These are phyloP conservation scores for Triadica sebifera DNA, from an alignment of 345 rosid species.

Conservation along the genomic window DNA sequence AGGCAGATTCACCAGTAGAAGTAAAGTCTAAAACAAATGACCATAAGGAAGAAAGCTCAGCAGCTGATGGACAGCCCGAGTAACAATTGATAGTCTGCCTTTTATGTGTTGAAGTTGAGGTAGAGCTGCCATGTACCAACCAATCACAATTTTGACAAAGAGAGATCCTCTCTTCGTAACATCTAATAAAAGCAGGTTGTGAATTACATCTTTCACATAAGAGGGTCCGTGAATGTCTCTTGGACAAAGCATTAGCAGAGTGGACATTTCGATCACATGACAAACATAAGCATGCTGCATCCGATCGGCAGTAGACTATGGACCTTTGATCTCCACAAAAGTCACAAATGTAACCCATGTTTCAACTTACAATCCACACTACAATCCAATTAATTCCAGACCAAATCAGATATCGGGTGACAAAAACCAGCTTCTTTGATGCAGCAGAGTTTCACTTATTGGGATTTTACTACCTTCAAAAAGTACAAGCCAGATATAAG, in stretches of 20 bases:
- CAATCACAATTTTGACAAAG: slow-evolving; percentile 99
- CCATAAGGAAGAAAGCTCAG: slow-evolving; percentile 90
- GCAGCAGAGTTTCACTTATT: slow-evolving; percentile 4
- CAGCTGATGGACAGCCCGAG: slow-evolving; percentile 89
- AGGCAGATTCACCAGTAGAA: slow-evolving; percentile 50
- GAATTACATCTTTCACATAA: slow-evolving; percentile 86
- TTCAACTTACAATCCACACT: slow-evolving; percentile 7
- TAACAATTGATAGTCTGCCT: slow-evolving; percentile 76
- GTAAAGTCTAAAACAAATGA: slow-evolving; percentile 59
- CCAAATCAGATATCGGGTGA: slow-evolving; percentile 25
- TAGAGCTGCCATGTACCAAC: slow-evolving; percentile 61
- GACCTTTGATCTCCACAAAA: slow-evolving; percentile 92
- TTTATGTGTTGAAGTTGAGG: slow-evolving; percentile 53
- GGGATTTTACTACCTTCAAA: slow-evolving; percentile 24
- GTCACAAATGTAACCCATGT: slow-evolving; percentile 91
- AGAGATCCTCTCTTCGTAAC: slow-evolving; percentile 69
- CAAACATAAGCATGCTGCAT: slow-evolving; percentile 88
- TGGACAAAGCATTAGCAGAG: slow-evolving; percentile 90
- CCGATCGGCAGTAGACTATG: slow-evolving; percentile 89
- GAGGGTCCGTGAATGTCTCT: slow-evolving; percentile 81
- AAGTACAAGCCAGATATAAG: background rate
- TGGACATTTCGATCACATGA: slow-evolving; percentile 95
- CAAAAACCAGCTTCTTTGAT: slow-evolving; percentile 19
- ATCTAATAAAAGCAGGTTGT: slow-evolving; percentile 80
- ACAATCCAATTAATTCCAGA: slow-evolving; percentile 18